Evolutionary conservation across 2,329 filamentous ascomycete genomes (phyloP), one percentile per base, ranked within the genome.

Genomic region (Aspergillus sp.): DNA sequence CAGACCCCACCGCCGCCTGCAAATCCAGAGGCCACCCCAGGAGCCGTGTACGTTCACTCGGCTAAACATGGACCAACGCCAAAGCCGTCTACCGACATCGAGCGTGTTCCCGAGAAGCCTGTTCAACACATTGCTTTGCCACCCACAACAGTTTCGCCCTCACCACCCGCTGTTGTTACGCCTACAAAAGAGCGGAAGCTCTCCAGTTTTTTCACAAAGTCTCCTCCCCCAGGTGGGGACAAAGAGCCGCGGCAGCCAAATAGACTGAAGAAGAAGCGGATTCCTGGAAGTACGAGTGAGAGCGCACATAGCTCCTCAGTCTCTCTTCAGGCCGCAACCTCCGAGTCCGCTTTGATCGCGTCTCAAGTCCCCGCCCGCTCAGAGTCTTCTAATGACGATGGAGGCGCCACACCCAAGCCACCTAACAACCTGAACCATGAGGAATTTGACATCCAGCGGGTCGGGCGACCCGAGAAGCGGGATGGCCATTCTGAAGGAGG

Each of bases 291-390:
- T 71, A 79, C 90, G 23, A 93, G 92, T 68, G 89, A 89, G 22
- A 97, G 94, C 73, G 93, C 94, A 0, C 93, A 97, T 66, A 97
- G 93, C 72, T 98, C 95, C 17, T 90, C 87, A 7, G 87, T 91
- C 17, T 97, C 93, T 7, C 81, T 96, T n/a, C 79, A 79, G 34
- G 83, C 66, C 6, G 72, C 72, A 17, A 72, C 75, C 8, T 73
- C 70, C 15, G 73, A 85, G 78, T 25, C 80, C 74, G 61, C 80
- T 75, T 25, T 82, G 34, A 63, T 67, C 25, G 58, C 64, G 47
- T 69, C 68, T 41, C 72, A 71, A 56, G 63, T 65, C 19, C 59
- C 68, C 57, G 64, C 65, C 15, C 68, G 71, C 45, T 63, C 75
- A 22, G 74, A 76, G 17, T 54, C 67, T 17, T 67, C 64, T 5